Percentiles rank a stretch among this genome's conserved stretches.
Conservation (phyloP, 164 flowering plant genomes). For the Berberis thunbergii region DNA sequence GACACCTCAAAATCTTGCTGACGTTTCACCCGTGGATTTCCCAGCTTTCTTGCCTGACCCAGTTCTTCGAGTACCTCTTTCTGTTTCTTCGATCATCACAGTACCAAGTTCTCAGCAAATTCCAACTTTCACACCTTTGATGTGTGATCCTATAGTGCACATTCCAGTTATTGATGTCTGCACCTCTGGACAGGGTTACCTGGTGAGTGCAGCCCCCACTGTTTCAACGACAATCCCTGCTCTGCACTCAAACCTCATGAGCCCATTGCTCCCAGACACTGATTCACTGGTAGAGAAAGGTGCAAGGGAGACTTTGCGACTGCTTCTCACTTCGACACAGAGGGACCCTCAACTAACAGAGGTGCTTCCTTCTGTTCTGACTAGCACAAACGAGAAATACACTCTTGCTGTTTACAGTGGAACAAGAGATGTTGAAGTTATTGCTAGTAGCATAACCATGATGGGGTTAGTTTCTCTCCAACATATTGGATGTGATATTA, state of each 20-base stretch:
- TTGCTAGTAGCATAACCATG: conserved; percentile 35
- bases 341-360: conserved; percentile 31
- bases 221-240: conserved; percentile 50
- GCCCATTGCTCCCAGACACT: conserved; percentile 40
- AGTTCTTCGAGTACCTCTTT: conserved; percentile 34
- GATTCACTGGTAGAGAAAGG: conserved; percentile 67
- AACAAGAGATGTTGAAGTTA: conserved; percentile 33
- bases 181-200: conserved; percentile 76
- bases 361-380: conserved; percentile 41
- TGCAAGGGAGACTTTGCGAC: conserved; percentile 81
- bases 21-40: conserved; percentile 42
- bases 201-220: conserved; percentile 79
- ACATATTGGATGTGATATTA: neutral
- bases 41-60: conserved; percentile 69
- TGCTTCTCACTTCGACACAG: conserved; percentile 64
- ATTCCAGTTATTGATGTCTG: conserved; percentile 83
- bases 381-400: conserved; percentile 15
- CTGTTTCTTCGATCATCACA: conserved; percentile 18
- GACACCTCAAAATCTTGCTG: conserved; percentile 28
- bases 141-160: conserved; percentile 91
- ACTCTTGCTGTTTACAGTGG: conserved; percentile 31
- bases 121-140: conserved; percentile 71
- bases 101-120: conserved; percentile 59
- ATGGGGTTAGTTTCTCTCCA: conserved; percentile 30
- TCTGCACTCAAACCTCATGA: conserved; percentile 41